These are phyloP conservation scores for Urochloa ruziziensis DNA, from an alignment of 176 grass and related monocot species.

Conservation along the genomic window DNA sequence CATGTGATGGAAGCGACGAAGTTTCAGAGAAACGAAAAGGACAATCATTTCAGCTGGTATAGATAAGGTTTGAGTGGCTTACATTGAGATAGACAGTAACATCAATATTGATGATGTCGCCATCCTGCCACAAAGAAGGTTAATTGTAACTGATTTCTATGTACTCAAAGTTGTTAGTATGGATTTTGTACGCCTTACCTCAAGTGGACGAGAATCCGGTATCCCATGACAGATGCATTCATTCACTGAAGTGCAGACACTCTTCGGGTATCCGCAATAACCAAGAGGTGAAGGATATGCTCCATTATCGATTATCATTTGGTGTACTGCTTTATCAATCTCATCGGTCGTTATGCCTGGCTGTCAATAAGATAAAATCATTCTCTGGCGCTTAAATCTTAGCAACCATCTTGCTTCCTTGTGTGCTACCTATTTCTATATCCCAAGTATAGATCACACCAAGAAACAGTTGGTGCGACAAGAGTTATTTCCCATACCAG, in stretches of 20 bases:
- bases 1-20: neutral
- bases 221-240: slow-evolving; percentile 98
- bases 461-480: neutral
- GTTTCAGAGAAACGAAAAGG: neutral
- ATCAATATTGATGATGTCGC: slow-evolving; percentile 97
- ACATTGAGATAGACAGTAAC: slow-evolving; percentile 97
- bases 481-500: neutral
- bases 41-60: neutral
- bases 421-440: slow-evolving; percentile 9
- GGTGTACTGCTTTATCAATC: slow-evolving; percentile 93
- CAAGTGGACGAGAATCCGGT: slow-evolving; percentile 87
- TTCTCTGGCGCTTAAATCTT: slow-evolving; percentile 19
- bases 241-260: slow-evolving; percentile 94
- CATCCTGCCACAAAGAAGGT: slow-evolving; percentile 60
- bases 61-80: slow-evolving; percentile 30
- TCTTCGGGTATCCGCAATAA: slow-evolving; percentile 91
- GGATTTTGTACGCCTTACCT: slow-evolving; percentile 46
- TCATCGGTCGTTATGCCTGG: slow-evolving; percentile 94
- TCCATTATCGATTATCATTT: slow-evolving; percentile 90
- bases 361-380: slow-evolving; percentile 58
- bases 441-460: neutral
- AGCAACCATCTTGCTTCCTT: neutral
- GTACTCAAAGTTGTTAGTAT: neutral
- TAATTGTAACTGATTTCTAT: slow-evolving; percentile 19
- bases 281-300: slow-evolving; percentile 94